Conservation (phyloP, 192 early-diverging fungal species). For the Cetraspora pellucida region DNA sequence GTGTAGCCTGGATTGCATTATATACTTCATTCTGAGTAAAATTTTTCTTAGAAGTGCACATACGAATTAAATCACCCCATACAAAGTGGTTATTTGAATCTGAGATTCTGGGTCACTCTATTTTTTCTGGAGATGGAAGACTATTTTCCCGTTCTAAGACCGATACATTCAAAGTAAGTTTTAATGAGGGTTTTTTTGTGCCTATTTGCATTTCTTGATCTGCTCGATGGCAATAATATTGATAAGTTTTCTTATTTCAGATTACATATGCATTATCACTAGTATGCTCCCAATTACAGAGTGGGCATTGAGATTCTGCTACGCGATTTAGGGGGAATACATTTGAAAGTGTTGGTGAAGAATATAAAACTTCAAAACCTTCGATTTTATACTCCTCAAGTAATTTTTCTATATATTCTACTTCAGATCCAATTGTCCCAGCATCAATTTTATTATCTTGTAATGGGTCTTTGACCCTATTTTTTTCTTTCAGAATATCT, state of each 20-base stretch:
- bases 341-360: background rate
- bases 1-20: background rate
- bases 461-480: no score
- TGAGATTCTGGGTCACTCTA: background rate
- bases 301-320: background rate
- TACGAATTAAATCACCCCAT: background rate
- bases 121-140: background rate
- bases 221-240: background rate
- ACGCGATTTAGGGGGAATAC: background rate
- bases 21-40: background rate
- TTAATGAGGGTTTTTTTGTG: background rate
- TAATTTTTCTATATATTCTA: constrained; percentile 9
- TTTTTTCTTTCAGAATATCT: background rate
- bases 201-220: background rate
- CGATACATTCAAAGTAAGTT: background rate
- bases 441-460: background rate
- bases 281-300: background rate
- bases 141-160: background rate
- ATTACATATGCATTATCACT: constrained; percentile 15
- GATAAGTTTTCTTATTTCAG: constrained; percentile 4
- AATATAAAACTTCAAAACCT: constrained; percentile 19
- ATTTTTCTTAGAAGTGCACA: background rate
- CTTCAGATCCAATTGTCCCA: background rate
- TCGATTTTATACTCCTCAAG: background rate
- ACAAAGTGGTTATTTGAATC: background rate